phyloP scores from a whole-genome alignment of 129 eudicot species.

The Calendula officinalis region DNA sequence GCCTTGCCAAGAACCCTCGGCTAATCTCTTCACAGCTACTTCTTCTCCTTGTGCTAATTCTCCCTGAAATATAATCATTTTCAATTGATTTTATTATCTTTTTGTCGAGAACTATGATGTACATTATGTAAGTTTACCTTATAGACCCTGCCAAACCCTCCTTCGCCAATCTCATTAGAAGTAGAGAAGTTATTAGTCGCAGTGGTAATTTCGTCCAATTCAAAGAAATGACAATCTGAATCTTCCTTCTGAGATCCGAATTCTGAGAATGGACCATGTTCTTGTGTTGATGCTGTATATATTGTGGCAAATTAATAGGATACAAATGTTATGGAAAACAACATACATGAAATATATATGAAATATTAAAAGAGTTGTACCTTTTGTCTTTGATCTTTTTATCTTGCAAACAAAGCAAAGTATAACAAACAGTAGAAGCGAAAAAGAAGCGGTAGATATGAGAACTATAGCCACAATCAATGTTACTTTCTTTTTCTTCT shows the following conservation, averaged over 20 bases:
- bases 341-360: slow-evolving; percentile 1
- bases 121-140: slow-evolving; percentile 32
- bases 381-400: slow-evolving; percentile 31
- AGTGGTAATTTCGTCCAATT: slow-evolving; percentile 36
- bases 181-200: slow-evolving; percentile 48
- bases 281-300: slow-evolving; percentile 23
- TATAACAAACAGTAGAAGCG: slow-evolving; percentile 10
- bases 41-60: slow-evolving; percentile 44
- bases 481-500: slow-evolving; percentile 31
- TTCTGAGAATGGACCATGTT: slow-evolving; percentile 27
- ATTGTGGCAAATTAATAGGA: background rate
- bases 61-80: slow-evolving; percentile 33
- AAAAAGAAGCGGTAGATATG: slow-evolving; percentile 21
- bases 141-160: slow-evolving; percentile 67
- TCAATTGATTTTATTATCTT: slow-evolving; percentile 8
- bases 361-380: slow-evolving; percentile 16
- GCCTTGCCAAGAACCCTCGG: slow-evolving; percentile 58
- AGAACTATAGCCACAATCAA: slow-evolving; percentile 14
- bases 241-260: slow-evolving; percentile 35
- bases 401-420: slow-evolving; percentile 8
- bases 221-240: slow-evolving; percentile 33
- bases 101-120: background rate
- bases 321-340: background rate
- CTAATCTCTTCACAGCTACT: slow-evolving; percentile 63
- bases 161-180: slow-evolving; percentile 54